Base-by-base conservation (phyloP, 805 yeast genomes). In the Scheffersomyces ergatensis region DNA sequence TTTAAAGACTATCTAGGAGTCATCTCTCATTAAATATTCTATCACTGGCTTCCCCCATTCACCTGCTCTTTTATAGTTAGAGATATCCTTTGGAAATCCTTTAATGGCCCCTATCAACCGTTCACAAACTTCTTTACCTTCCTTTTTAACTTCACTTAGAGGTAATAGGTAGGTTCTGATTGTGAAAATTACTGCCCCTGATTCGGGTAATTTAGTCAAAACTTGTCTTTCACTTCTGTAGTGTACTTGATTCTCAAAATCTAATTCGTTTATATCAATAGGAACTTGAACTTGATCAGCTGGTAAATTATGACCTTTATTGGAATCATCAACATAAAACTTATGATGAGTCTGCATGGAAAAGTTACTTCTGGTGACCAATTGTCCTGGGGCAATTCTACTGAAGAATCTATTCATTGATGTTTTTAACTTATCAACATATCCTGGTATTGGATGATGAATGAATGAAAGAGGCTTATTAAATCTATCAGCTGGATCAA, bases 31-130 rank as follows among this genome's bases (percentile, higher is more conserved):
- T 21, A 59, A 45, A 39, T 58, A 60, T 36, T 53, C 43, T n/a
- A 48, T 65, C 0, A 79, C 82, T 0, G 90, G 83, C 0, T 77
- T 77, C 0, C 89, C 88, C 89, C 93, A 85, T 47, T 69, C 80
- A 2, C 72, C 72, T 24, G 78, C 70, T 43, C 78, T 70, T 58
- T 86, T 86, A 63, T 86, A 86, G 20, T 65, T 63, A 1, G 80
- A 79, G 42, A 85, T 58, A 19, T 67, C 77, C 3, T 67, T 78
- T 7, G 84, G 83, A 54, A 85, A 70, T 0, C 81, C 83, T 17
- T 75, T 74, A 26, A 87, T 76, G 1, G 89, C 88, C 7, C 78
- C 82, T 34, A 71, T 65, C 16, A 86, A 60, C 15, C 80, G 74
- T n/a, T 72, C 75, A 5, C 72, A 65, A 1, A 68, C 63, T 36